These are phyloP conservation scores for Cytospora leucostoma DNA, from an alignment of 2,329 filamentous ascomycete species.

Conservation along the genomic window DNA sequence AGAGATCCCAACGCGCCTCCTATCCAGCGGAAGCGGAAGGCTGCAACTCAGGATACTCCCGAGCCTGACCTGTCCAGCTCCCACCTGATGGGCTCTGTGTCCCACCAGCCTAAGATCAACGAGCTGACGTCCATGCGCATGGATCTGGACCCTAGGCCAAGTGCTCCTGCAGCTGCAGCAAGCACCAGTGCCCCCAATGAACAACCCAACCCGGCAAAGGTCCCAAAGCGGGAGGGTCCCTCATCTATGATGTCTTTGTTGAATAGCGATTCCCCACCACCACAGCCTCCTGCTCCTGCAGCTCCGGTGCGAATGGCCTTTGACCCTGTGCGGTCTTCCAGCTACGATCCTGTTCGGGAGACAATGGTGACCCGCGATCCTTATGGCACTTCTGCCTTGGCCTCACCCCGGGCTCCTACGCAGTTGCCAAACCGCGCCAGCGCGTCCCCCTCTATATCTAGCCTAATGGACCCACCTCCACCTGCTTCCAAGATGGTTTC, in stretches of 20 bases:
- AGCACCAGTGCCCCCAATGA: slow-evolving; percentile 29
- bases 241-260: slow-evolving; percentile 59
- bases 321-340: slow-evolving; percentile 82
- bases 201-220: slow-evolving; percentile 45
- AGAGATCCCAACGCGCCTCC: slow-evolving; percentile 61
- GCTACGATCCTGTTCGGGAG: slow-evolving; percentile 64
- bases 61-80: slow-evolving; percentile 34
- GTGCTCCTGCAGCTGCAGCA: slow-evolving; percentile 31
- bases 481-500: slow-evolving; percentile 44
- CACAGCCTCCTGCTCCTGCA: slow-evolving; percentile 44
- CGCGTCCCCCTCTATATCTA: slow-evolving; percentile 88
- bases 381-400: slow-evolving; percentile 47
- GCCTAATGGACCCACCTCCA: slow-evolving; percentile 73
- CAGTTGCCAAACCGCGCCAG: slow-evolving; percentile 69
- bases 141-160: slow-evolving; percentile 35
- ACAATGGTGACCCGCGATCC: slow-evolving; percentile 59
- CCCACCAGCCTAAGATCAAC: slow-evolving; percentile 44
- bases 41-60: slow-evolving; percentile 35
- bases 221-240: slow-evolving; percentile 54
- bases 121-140: slow-evolving; percentile 44
- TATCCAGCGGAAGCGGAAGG: slow-evolving; percentile 57
- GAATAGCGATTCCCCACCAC: slow-evolving; percentile 54
- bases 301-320: slow-evolving; percentile 80
- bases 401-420: slow-evolving; percentile 52
- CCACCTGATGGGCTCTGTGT: slow-evolving; percentile 30